Evolutionary conservation across 2,329 filamentous ascomycete species (phyloP), one percentile per base, ranked within the genome.

Genomic region (Fonsecaea pugnacius): DNA sequence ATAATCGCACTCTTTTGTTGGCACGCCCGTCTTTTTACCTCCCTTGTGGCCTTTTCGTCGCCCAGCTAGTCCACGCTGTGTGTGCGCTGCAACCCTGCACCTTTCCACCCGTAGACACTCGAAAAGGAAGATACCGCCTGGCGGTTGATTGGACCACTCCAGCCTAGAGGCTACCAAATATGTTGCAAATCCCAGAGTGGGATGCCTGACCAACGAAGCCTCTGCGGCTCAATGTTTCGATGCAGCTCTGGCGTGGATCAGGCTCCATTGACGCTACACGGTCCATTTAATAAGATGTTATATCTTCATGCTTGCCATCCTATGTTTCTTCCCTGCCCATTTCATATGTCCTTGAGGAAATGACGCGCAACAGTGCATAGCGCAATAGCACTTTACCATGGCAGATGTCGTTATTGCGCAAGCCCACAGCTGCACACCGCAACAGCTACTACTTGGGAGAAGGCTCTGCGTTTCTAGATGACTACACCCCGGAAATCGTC

Each of bases 401-500:
- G 59, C 59, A 55, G 59, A 61, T 56, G 59, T 54, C 59, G 35
- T 36, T 36, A 18, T 35, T 56, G 32, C 51, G 14, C 30, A 24
- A 8, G 14, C 50, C 27, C 36, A 16, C 36, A 10, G n/a, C 61
- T 7, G 36, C 33, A 30, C 40, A 53, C 18, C 61, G 56, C 7
- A 53, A 35, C 27, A 63, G 55, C 33, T 63, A 51, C 27, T 63
- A 56, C 38, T 32, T 24, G 30, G 24, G 40, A 5, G 61, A 63
- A 38, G 55, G 43, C 18, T 58, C 54, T 53, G 54, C 46, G 9
- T 63, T 59, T 30, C 30, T 63, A 9, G 61, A 60, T 38, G 33
- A 63, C 56, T 63, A 63, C 48, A 50, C 27, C 30, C 61, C 55
- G 1, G 55, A 63, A n/a, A 54, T 55, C n/a, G 61, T 63, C 18